These are phyloP conservation scores for Sclerotinia borealis DNA, from an alignment of 2,329 filamentous ascomycete species.

Conservation along the genomic window DNA sequence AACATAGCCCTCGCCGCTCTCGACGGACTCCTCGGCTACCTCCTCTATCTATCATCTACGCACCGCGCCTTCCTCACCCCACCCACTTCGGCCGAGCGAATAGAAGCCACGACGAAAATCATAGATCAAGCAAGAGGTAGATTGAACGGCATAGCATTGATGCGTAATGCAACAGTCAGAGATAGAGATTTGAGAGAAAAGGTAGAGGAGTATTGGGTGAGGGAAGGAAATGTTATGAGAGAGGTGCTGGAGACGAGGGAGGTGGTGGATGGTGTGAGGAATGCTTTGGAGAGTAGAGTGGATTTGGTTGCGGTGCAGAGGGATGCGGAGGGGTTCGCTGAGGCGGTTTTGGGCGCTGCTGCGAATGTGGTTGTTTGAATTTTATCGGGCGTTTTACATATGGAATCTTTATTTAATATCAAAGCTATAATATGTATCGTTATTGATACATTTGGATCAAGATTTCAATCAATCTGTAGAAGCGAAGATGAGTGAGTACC, in stretches of 20 bases:
- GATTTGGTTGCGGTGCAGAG: constrained; percentile 54
- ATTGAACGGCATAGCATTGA: constrained; percentile 64
- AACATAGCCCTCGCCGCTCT: constrained; percentile 57
- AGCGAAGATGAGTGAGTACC: no score
- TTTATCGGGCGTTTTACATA: background rate
- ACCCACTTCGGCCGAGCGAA: constrained; percentile 55
- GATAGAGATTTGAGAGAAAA: constrained; percentile 64
- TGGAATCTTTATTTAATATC: background rate
- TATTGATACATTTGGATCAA: background rate
- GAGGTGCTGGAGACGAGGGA: constrained; percentile 75
- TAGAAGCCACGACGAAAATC: constrained; percentile 52
- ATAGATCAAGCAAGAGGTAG: constrained; percentile 59
- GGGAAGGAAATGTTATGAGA: constrained; percentile 65
- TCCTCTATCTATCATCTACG: constrained; percentile 73
- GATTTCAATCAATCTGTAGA: no score
- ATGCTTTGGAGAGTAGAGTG: constrained; percentile 58
- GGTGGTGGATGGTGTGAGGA: constrained; percentile 64
- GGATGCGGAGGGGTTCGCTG: constrained; percentile 58
- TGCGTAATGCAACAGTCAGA: constrained; percentile 73
- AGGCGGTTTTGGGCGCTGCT: constrained; percentile 33
- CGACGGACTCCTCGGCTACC: constrained; percentile 55
- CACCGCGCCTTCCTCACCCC: constrained; percentile 68
- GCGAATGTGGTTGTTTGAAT: background rate
- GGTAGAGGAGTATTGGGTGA: constrained; percentile 70
- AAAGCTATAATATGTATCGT: background rate